A percentile compares a stretch with the other conserved stretches of the same genome.
Evolutionary conservation across 108 stramenopile genomes (phyloP).

Genomic region (Cylindrotheca closterium): DNA sequence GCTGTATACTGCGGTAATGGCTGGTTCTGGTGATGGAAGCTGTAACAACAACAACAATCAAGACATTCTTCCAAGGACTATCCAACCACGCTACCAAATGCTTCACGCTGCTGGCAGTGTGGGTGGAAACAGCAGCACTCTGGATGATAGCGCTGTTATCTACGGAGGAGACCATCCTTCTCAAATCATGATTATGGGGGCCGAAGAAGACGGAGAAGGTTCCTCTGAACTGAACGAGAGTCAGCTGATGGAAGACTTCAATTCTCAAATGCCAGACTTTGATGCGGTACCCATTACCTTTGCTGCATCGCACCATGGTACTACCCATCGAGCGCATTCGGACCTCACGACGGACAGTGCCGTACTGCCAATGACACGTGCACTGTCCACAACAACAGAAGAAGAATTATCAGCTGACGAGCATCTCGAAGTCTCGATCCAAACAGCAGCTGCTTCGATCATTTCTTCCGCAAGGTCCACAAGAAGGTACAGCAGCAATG

Average conservation of each 20-base stretch:
- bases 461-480: no score
- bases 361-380: neutral
- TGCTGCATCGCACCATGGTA: no score
- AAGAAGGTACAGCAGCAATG: neutral
- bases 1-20: neutral
- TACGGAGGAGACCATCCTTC: neutral
- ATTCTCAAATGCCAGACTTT: conserved; percentile 27
- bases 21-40: neutral
- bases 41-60: neutral
- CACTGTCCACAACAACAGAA: neutral
- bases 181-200: no score
- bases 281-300: conserved; percentile 23
- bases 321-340: no score
- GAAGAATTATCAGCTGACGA: neutral
- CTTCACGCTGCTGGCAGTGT: neutral
- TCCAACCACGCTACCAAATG: neutral
- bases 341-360: neutral
- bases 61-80: neutral
- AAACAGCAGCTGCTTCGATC: no score
- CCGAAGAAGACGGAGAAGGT: neutral
- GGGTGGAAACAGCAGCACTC: neutral
- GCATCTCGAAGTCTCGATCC: neutral
- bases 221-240: neutral
- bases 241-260: conserved; percentile 4
- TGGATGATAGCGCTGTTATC: neutral